Base-by-base conservation (phyloP, 495 filamentous ascomycete genomes). In the Penicillium herquei region DNA sequence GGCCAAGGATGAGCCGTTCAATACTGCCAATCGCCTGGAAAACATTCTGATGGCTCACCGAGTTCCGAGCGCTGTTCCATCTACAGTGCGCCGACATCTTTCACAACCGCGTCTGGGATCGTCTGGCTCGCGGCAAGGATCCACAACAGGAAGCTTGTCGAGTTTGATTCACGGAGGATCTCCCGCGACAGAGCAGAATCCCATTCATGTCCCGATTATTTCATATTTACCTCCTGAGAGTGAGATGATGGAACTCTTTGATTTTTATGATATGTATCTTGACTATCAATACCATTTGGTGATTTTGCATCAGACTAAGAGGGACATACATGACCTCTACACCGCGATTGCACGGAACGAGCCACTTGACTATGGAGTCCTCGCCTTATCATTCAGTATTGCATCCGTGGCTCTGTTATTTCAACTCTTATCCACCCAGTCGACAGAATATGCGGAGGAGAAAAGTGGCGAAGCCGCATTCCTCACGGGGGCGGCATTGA, bases 231-330 rank as follows among this genome's bases (percentile, higher is more conserved):
- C 69, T 0, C 34, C 63, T 1, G 58, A 70, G 39, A 12, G 56
- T 10, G 68, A 72, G 37, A 67, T 70, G 1, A 33, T 69, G 14
- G 50, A 57, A 5, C 65, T 75, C 0, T 68, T 78, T 35, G 56
- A 63, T 7, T 77, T 67, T 48, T 79, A 73, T 46, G 58, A 55
- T 8, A 46, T 62, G 17, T 66, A 72, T 37, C 63, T 78, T 12
- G 62, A 73, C 49, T 72, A 72, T 37, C 64, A 75, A 12, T 77
- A 75, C 42, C 70, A 75, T 56, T 50, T 77, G 30, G 61, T 78
- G 4, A 64, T 76, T 5, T 52, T 64, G 0, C 48, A 40, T 16
- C 60, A 41, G 0, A 63, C 70, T 1, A 58, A 69, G 33, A 52
- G 49, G 7, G 64, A 72, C 1, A 71, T 78, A n/a, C 47, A 70